Base-by-base conservation (phyloP, 2,329 filamentous ascomycete species). In the Fusarium acutatum region DNA sequence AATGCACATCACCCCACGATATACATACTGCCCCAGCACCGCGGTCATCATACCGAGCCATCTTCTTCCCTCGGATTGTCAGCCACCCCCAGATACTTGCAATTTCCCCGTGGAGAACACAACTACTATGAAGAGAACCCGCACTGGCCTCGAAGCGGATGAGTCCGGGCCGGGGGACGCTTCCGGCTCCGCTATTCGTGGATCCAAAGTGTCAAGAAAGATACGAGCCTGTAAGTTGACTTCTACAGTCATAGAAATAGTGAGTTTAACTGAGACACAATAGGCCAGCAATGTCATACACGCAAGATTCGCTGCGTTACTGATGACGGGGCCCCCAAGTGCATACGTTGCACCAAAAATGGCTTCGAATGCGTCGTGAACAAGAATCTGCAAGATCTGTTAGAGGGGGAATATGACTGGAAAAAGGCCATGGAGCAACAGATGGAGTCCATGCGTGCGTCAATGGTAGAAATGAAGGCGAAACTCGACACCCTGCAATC, bases 1-100 rank as follows among this genome's bases (percentile, higher is more conserved):
- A 0, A 15, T 2, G 8, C n/a, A 34, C 32, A 12, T 52, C 0
- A 3, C 30, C 30, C 32, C 6, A 4, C 0, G 32, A 11, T 52
- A 52, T 49, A 49, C 49, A 35, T 20, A 52, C 17, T 35, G 17
- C n/a, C 49, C 32, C 49, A 20, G 49, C 30, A 52, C n/a, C 32
- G 30, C 49, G 30, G 49, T 12, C 17, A 6, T 52, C 49, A 12
- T 26, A 52, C 49, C 47, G 47, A 52, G n/a, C n/a, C 5, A 50
- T 34, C 7, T 5, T 17, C 20, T 13, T n/a, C 3, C n/a, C 47
- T 17, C n/a, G n/a, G 30, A 26, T 11, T 10, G 1, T 52, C 30
- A 35, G 6, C 17, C 32, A 32, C 49, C 12, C 12, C 49, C n/a
- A 52, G 49, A 8, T 1, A 26, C 49, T 26, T 15, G 1, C 6